Base-by-base conservation (phyloP, 176 grass and related monocot species). In the Bothriochloa decipiens region DNA sequence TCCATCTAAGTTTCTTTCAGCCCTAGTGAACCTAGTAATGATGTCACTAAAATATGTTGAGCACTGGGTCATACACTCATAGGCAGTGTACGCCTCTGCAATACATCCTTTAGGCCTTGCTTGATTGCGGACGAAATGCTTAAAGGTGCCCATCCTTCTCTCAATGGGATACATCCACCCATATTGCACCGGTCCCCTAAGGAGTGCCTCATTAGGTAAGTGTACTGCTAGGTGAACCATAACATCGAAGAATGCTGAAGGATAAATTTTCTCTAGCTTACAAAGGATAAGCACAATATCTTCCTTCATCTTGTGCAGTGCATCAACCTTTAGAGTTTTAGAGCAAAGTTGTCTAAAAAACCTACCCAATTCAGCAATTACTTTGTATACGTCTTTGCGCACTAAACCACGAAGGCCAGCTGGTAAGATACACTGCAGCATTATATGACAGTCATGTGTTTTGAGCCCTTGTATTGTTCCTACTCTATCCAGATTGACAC, bases 221-320 rank as follows among this genome's bases (percentile, higher is more conserved):
- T 72, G 69, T 72, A 46, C n/a, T 64, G 40, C 69, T 72, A 72
- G 69, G 43, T 74, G 71, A 74, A 74, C 71, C 71, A 74, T 74
- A 32, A 74, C 71, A 74, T 74, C 71, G 3, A 50, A 74, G 71
- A 74, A 74, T 74, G 43, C 25, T 3, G 69, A 40, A 15, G 69
- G 69, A 72, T 45, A 72, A 45, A 72, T 45, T 72, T 72, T 72
- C 69, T 72, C 69, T 6, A 72, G 69, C 1, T 72, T 72, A 40
- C 40, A 72, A 45, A 72, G 40, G 61, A 64, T 64, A 28, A 64
- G 1, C 5, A 64, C 61, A 28, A 64, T 64, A 28, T 64, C 26
- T 14, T 72, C 7, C 40, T 72, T 72, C 40, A 72, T 28, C 26
- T 14, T 0, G 1, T 64, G 11, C 6, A 64, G 25, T 28, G 3